Conservation (phyloP, 495 filamentous ascomycete genomes). For the Lentithecium fluviatile region DNA sequence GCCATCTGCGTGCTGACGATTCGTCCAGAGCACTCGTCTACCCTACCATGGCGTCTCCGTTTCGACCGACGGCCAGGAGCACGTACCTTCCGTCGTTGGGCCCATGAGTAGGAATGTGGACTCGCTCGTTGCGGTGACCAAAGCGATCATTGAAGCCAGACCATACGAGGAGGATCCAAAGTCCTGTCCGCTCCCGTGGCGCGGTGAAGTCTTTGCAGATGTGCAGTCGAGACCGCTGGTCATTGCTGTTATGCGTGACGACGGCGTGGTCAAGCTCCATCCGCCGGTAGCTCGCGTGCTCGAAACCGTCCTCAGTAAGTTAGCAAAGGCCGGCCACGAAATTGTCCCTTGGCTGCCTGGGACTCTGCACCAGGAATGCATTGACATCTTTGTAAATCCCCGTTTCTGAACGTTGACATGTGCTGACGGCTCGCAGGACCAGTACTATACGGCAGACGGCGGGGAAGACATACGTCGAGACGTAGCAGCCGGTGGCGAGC, state of each 20-base stretch:
- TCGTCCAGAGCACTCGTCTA: slow-evolving; percentile 45
- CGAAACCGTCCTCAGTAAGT: slow-evolving; percentile 39
- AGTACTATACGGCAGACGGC: slow-evolving; percentile 56
- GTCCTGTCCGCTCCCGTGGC: slow-evolving; percentile 51
- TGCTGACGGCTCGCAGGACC: slow-evolving; percentile 12
- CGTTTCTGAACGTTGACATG: not conserved
- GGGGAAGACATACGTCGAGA: slow-evolving; percentile 55
- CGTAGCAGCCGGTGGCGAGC: slow-evolving; percentile 51
- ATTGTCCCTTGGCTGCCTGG: slow-evolving; percentile 50
- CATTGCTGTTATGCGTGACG: slow-evolving; percentile 52
- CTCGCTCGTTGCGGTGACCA: slow-evolving; percentile 42
- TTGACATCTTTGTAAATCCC: slow-evolving; percentile 48
- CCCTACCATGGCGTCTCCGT: slow-evolving; percentile 52
- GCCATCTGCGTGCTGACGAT: not conserved
- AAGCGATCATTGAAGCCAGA: slow-evolving; percentile 43
- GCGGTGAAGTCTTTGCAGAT: slow-evolving; percentile 43
- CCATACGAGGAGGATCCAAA: slow-evolving; percentile 53
- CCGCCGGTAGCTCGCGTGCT: slow-evolving; percentile 47
- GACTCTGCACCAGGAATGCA: slow-evolving; percentile 47
- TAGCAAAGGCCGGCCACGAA: slow-evolving; percentile 50
- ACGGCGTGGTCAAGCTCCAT: slow-evolving; percentile 52
- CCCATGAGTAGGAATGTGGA: slow-evolving; percentile 51
- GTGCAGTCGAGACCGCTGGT: slow-evolving; percentile 47
- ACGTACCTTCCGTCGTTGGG: slow-evolving; percentile 53
- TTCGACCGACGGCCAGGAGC: slow-evolving; percentile 55